phyloP scores from a whole-genome alignment of 1,139 yeast genomes.

The Saccharomyces hybrid region DNA sequence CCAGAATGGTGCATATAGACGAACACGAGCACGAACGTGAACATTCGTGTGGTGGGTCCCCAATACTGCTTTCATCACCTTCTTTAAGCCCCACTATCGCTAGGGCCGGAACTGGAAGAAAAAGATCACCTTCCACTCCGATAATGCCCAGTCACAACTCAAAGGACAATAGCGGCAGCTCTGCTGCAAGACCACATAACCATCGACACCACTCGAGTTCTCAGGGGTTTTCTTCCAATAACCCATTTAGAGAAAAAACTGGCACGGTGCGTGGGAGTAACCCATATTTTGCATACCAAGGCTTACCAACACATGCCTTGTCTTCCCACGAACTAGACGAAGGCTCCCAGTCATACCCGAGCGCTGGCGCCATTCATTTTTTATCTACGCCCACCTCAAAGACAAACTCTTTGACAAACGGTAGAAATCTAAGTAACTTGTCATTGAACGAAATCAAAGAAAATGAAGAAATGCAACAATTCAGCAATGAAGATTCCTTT shows the following conservation, averaged over 20 bases:
- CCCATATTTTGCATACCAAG: conserved; percentile 18
- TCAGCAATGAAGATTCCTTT: conserved; percentile 9
- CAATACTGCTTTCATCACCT: background rate
- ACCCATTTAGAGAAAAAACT: conserved; percentile 10
- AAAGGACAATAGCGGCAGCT: conserved; percentile 3
- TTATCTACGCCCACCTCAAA: conserved; percentile 11
- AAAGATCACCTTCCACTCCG: conserved; percentile 24
- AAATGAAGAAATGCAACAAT: conserved; percentile 25
- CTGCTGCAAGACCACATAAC: conserved; percentile 1
- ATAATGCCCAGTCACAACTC: conserved; percentile 15
- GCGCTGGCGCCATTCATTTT: conserved; percentile 6
- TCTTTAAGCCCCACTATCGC: background rate
- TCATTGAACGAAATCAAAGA: conserved; percentile 30
- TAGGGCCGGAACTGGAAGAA: conserved; percentile 8
- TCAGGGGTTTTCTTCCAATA: conserved; percentile 9
- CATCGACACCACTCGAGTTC: conserved; percentile 9
- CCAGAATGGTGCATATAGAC: conserved; percentile 3
- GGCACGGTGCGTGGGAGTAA: conserved; percentile 4
- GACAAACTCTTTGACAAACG: conserved; percentile 12
- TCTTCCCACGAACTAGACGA: conserved; percentile 15
- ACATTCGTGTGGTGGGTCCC: conserved; percentile 3
- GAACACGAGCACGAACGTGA: conserved; percentile 4
- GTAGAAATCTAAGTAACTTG: conserved; percentile 18
- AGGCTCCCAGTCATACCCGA: background rate
- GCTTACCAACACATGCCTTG: conserved; percentile 19